phyloP scores from a whole-genome alignment of 345 rosid genomes.

The Microthlaspi erraticum region DNA sequence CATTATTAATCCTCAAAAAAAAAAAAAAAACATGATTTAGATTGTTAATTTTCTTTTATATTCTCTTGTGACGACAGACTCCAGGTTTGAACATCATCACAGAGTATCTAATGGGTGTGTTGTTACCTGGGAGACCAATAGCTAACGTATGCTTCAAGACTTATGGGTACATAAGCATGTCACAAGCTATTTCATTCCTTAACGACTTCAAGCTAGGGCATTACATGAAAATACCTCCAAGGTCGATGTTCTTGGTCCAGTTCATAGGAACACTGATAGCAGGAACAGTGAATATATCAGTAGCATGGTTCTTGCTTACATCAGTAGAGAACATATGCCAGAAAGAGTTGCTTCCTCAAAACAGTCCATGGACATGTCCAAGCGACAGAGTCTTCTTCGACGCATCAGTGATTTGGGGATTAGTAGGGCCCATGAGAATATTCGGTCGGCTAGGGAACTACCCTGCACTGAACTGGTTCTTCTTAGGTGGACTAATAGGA shows the following conservation, averaged over 20 bases:
- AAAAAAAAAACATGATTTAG: background rate
- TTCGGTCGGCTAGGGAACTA: conserved; percentile 57
- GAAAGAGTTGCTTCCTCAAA: conserved; percentile 54
- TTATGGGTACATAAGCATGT: conserved; percentile 61
- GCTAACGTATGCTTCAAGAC: conserved; percentile 67
- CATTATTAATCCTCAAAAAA: background rate
- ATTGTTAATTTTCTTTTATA: background rate
- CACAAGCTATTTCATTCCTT: conserved; percentile 61
- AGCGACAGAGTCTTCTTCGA: conserved; percentile 61
- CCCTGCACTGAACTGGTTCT: conserved; percentile 62
- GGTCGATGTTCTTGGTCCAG: conserved; percentile 63
- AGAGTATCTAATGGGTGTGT: conserved; percentile 63
- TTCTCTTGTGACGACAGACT: conserved; percentile 43
- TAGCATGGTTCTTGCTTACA: conserved; percentile 59
- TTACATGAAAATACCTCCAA: conserved; percentile 67
- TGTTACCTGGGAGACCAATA: conserved; percentile 65
- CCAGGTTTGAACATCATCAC: conserved; percentile 66
- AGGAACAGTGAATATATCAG: conserved; percentile 55
- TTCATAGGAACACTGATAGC: conserved; percentile 58
- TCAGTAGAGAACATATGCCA: conserved; percentile 60
- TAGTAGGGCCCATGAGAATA: conserved; percentile 61
- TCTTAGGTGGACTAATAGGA: conserved; percentile 59
- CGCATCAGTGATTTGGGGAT: conserved; percentile 68
- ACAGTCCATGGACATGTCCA: conserved; percentile 72
- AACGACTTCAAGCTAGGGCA: conserved; percentile 68